Conservation (phyloP, 768 basidiomycete species). For the Mycena vulgaris region DNA sequence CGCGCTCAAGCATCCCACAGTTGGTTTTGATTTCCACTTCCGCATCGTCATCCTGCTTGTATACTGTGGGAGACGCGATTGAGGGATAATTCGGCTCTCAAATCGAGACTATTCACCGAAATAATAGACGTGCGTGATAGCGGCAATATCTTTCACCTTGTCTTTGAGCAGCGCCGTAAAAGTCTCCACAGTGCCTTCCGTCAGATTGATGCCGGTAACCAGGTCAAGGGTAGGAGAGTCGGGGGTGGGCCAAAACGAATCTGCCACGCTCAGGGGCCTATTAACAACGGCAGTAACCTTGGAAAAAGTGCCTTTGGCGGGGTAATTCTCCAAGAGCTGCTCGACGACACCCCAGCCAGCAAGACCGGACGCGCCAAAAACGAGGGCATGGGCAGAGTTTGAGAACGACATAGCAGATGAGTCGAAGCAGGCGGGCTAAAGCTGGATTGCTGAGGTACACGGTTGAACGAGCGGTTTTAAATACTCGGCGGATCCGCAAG, state of each 20-base stretch:
- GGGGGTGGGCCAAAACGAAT: slow-evolving; percentile 29
- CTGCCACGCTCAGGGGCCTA: slow-evolving; percentile 23
- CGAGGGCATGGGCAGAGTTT: slow-evolving; percentile 23
- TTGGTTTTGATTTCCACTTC: slow-evolving; percentile 23
- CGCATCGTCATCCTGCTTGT: slow-evolving; percentile 29
- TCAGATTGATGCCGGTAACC: slow-evolving; percentile 23
- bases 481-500: too few species aligned
- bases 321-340: slow-evolving; percentile 34
- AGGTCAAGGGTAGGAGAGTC: slow-evolving; percentile 20
- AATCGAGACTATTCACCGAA: slow-evolving; percentile 17
- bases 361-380: slow-evolving; percentile 35
- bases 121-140: slow-evolving; percentile 33
- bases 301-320: slow-evolving; percentile 24
- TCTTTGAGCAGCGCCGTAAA: slow-evolving; percentile 24
- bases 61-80: not conserved
- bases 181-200: slow-evolving; percentile 16
- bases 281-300: slow-evolving; percentile 34
- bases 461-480: too few species aligned
- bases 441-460: too few species aligned
- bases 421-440: too few species aligned
- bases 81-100: not conserved
- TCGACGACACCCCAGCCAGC: slow-evolving; percentile 36
- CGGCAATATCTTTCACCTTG: slow-evolving; percentile 18
- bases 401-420: slow-evolving; percentile 8
- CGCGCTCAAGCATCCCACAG: slow-evolving; percentile 33